Evolutionary conservation across 2,329 filamentous ascomycete genomes (phyloP).

Genomic region (Iodosphaeria phyllophila): DNA sequence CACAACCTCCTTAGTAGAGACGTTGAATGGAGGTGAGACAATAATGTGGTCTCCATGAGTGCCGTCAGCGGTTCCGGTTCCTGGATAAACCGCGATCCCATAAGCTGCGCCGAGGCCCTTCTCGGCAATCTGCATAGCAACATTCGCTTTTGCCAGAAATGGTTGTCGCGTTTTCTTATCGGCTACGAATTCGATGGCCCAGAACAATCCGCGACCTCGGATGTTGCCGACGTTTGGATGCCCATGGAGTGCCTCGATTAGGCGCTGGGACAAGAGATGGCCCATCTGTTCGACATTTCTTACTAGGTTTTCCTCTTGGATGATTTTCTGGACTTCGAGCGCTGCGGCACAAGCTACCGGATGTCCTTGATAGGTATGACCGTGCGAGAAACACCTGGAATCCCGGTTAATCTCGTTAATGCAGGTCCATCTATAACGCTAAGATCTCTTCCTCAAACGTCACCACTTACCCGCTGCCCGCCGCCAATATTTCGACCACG

Average conservation of each 20-base stretch:
- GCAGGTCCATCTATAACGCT: no score
- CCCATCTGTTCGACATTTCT: constrained; percentile 14
- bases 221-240: constrained; percentile 20
- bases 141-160: constrained; percentile 12
- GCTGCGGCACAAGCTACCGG: constrained; percentile 20
- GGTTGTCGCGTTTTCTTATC: constrained; percentile 17
- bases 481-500: constrained; percentile 25
- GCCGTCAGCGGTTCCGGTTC: constrained; percentile 39
- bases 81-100: constrained; percentile 38
- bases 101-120: constrained; percentile 13
- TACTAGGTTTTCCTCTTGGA: constrained; percentile 16
- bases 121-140: constrained; percentile 16
- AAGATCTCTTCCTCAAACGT: neutral
- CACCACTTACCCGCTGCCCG: constrained; percentile 14
- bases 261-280: constrained; percentile 8
- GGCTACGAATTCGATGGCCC: constrained; percentile 26
- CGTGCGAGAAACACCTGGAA: constrained; percentile 30
- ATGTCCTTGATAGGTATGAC: constrained; percentile 32
- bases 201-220: constrained; percentile 23
- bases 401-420: neutral
- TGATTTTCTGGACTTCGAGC: constrained; percentile 18
- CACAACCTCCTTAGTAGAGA: constrained; percentile 35
- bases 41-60: constrained; percentile 49
- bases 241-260: constrained; percentile 10
- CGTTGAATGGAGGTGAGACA: constrained; percentile 49